Evolutionary conservation across 208 protist genomes (phyloP).

Genomic region (Trypanosoma lewisi): DNA sequence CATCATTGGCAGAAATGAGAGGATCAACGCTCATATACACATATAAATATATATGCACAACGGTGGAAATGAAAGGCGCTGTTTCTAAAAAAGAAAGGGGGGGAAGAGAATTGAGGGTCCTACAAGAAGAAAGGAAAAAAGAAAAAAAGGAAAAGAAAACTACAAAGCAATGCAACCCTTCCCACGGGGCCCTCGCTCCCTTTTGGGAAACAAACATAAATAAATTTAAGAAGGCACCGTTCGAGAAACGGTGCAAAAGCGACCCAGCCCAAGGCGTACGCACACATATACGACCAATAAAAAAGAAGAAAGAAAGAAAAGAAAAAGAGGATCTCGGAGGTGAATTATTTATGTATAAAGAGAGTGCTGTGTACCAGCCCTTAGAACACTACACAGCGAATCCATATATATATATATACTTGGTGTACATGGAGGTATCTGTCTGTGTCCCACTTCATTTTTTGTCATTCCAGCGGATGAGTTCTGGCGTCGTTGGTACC

Average conservation of each 20-base stretch:
- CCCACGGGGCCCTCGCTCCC: not conserved
- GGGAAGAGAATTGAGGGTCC: no score
- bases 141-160: not conserved
- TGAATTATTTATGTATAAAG: no score
- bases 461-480: no score
- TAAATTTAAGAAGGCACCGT: no score
- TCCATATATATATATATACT: no score
- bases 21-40: constrained; percentile 18
- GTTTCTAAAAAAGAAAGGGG: no score
- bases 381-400: no score
- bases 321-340: not conserved
- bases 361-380: no score
- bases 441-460: no score
- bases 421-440: no score
- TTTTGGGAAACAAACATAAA: not conserved
- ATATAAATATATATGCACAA: constrained; percentile 5
- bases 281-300: no score
- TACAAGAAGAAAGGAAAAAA: not conserved
- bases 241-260: not conserved
- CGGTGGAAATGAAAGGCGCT: not conserved
- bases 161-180: not conserved
- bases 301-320: not conserved
- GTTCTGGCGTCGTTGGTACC: not conserved
- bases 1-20: not conserved
- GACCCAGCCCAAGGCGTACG: no score